These are phyloP conservation scores for Filosporella fistucella DNA, from an alignment of 495 filamentous ascomycete species.

Conservation along the genomic window DNA sequence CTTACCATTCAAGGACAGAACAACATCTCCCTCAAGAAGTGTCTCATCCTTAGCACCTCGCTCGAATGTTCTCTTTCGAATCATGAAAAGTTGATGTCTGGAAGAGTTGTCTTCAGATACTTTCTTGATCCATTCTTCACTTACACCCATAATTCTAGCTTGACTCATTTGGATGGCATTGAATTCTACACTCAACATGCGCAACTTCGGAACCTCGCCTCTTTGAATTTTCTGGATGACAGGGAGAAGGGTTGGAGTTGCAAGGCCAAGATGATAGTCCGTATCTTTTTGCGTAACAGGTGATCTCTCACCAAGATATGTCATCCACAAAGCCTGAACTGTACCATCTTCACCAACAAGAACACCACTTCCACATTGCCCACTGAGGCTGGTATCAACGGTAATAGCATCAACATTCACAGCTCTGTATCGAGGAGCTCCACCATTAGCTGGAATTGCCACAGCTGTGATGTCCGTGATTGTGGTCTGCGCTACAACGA, in stretches of 20 bases:
- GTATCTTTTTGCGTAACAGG: conserved; percentile 78
- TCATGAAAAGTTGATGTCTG: conserved; percentile 96
- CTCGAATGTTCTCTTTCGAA: conserved; percentile 72
- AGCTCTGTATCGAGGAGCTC: conserved; percentile 89
- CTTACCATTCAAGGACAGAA: conserved; percentile 85
- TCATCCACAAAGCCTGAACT: conserved; percentile 93
- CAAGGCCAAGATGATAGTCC: conserved; percentile 93
- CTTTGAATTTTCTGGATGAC: conserved; percentile 79
- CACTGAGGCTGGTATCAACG: conserved; percentile 85
- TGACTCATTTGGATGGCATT: conserved; percentile 96
- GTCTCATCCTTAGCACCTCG: conserved; percentile 61
- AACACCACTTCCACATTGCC: conserved; percentile 93
- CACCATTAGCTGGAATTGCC: conserved; percentile 86
- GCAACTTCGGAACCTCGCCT: conserved; percentile 70
- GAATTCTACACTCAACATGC: conserved; percentile 91
- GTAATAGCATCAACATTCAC: conserved; percentile 98
- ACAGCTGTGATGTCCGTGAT: conserved; percentile 98
- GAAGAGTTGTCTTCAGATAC: conserved; percentile 82
- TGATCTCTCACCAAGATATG: conserved; percentile 87
- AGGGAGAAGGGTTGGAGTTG: conserved; percentile 82
- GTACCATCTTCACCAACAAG: conserved; percentile 85
- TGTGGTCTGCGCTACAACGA: conserved; percentile 88
- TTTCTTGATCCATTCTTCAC: conserved; percentile 89
- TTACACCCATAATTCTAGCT: conserved; percentile 96
- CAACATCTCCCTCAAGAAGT: conserved; percentile 87